Percentiles rank a stretch among this genome's conserved stretches.
Conservation (phyloP, 2,329 filamentous ascomycete species). For the Cladosporium oxysporum region DNA sequence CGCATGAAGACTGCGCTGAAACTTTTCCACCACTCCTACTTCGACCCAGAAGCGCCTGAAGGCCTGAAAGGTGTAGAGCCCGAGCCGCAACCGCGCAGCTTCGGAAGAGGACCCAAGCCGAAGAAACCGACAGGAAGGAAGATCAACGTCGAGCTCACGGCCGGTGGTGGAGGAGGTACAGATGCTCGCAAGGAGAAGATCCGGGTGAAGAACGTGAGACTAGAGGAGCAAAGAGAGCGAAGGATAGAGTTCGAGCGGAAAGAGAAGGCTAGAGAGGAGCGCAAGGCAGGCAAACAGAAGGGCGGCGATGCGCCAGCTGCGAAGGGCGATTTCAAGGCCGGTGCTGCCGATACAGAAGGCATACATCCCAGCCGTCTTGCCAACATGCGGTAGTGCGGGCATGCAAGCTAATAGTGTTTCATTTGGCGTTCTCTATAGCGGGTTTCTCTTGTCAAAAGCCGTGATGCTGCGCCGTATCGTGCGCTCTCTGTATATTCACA, state of each 20-base stretch:
- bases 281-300: constrained; percentile 38
- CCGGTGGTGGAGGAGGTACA: constrained; percentile 77
- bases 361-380: constrained; percentile 41
- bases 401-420: not conserved
- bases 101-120: constrained; percentile 31
- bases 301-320: constrained; percentile 24
- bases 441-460: not conserved
- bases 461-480: not conserved
- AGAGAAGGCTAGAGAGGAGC: constrained; percentile 46
- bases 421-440: constrained; percentile 6
- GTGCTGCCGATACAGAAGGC: constrained; percentile 25
- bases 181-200: constrained; percentile 74
- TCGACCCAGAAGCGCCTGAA: constrained; percentile 50
- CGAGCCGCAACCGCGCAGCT: constrained; percentile 19
- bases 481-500: constrained; percentile 4
- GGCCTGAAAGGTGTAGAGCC: constrained; percentile 19
- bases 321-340: constrained; percentile 17
- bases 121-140: constrained; percentile 61
- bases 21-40: constrained; percentile 83
- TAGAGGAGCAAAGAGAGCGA: constrained; percentile 67
- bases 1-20: constrained; percentile 92
- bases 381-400: constrained; percentile 22
- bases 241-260: constrained; percentile 52
- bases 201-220: constrained; percentile 79
- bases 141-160: constrained; percentile 93